Base-by-base conservation (phyloP, 2,329 filamentous ascomycete genomes). In the Taxawa tesnikishii region DNA sequence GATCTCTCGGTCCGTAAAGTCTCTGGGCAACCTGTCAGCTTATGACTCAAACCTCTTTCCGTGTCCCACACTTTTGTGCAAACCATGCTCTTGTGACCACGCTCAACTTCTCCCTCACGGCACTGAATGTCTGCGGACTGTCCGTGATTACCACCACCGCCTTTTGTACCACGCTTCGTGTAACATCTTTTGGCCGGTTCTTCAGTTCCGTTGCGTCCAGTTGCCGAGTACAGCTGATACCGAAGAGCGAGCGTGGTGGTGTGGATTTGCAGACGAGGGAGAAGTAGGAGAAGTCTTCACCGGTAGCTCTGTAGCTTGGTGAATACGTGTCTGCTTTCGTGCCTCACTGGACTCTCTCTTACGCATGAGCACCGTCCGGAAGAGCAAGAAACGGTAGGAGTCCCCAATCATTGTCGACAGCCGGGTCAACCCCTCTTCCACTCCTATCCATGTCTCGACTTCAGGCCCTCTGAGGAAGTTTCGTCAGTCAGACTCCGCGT, bases 201-300 rank as follows among this genome's bases (percentile, higher is more conserved):
- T 84, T 70, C 40, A 98, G 67, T 46, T 77, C 67, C 10, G 75
- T 74, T 11, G 85, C 72, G 50, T 93, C 83, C 49, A 98, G 71
- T 60, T 96, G 90, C 38, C 88, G 73, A 11, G 88, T 94, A 56
- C 90, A 98, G 12, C 85, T 82, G 51, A 98, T 94, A 40, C 90
- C 90, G 53, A 98, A 98, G 14, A 98, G 73, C 15, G 84, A 93
- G 2, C 83, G 85, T 17, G 75, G 73, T 44, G 10, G 42, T 41
- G 59, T 67, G 33, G 67, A 68, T 28, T 77, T 74, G 17, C 53
- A 38, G 10, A 53, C 49, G 26, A 98, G 75, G 6, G 88, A 96
- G 56, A 98, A 98, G 63, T 98, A 98, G 31, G 87, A 94, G 64
- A 96, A 98, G 60, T 96, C 90, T 60, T 98, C 90, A 36, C 79